Percentiles rank a stretch among this genome's conserved stretches.
Conservation (phyloP, 495 filamentous ascomycete genomes). For the Chlorociboria aeruginascens region DNA sequence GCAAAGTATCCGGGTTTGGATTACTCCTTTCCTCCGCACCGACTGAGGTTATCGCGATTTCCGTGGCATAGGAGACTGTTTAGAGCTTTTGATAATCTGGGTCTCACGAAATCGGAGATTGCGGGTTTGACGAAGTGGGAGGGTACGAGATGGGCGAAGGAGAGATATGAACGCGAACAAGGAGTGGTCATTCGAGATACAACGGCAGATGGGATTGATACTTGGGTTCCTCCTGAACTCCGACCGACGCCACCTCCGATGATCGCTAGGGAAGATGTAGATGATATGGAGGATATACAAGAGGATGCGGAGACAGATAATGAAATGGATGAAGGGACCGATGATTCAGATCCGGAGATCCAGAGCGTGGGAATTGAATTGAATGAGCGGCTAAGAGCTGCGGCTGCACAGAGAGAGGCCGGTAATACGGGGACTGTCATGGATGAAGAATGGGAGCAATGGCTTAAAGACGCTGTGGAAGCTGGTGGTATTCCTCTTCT, state of each 20-base stretch:
- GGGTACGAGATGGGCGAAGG: conserved; percentile 81
- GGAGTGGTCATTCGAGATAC: conserved; percentile 65
- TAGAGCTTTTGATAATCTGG: conserved; percentile 65
- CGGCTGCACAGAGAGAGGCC: conserved; percentile 49
- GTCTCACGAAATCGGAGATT: conserved; percentile 69
- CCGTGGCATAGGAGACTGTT: conserved; percentile 73
- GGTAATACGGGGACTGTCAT: conserved; percentile 50
- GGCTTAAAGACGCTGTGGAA: conserved; percentile 71
- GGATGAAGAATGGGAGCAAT: conserved; percentile 77
- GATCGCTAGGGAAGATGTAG: conserved; percentile 18
- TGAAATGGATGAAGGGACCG: conserved; percentile 36
- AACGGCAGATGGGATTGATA: conserved; percentile 52
- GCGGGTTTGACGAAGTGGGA: conserved; percentile 77
- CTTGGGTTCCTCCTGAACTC: conserved; percentile 38
- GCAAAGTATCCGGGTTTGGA: conserved; percentile 87
- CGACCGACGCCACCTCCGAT: conserved; percentile 24
- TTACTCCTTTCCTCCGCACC: conserved; percentile 70
- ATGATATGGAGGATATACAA: conserved; percentile 24
- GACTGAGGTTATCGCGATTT: conserved; percentile 71
- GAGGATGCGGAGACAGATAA: conserved; percentile 1
- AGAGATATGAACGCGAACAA: conserved; percentile 72
- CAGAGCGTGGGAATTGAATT: conserved; percentile 57
- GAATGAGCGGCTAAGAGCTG: conserved; percentile 60
- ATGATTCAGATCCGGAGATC: conserved; percentile 55
- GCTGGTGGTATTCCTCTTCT: conserved; percentile 34